Conservation (phyloP, 768 basidiomycete species). For the Termitomyces titanicus region DNA sequence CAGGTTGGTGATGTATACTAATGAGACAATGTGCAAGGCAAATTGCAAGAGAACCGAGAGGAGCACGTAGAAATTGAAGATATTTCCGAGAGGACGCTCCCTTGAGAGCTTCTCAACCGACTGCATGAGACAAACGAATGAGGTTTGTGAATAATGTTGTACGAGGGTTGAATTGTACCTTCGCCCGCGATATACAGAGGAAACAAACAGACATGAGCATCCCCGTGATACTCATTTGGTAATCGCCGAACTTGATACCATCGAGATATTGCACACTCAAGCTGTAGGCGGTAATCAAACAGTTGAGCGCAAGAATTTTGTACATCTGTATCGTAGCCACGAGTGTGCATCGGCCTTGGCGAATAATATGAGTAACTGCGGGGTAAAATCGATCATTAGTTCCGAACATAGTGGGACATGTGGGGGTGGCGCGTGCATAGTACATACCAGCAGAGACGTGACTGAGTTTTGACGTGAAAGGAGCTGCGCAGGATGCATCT, state of each 20-base stretch:
- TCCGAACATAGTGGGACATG: not conserved
- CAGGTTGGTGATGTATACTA: slow-evolving; percentile 92
- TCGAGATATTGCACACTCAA: slow-evolving; percentile 96
- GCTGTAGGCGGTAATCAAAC: slow-evolving; percentile 98
- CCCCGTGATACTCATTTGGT: slow-evolving; percentile 95
- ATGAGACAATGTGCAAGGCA: slow-evolving; percentile 83
- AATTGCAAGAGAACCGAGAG: slow-evolving; percentile 92
- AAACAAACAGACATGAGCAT: slow-evolving; percentile 99
- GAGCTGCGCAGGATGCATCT: slow-evolving; percentile 98
- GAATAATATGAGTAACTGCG: slow-evolving; percentile 42
- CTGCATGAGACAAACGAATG: slow-evolving; percentile 36
- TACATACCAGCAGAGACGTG: slow-evolving; percentile 92
- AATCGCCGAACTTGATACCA: slow-evolving; percentile 99
- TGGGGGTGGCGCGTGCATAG: slow-evolving; percentile 37
- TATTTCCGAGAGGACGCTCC: slow-evolving; percentile 91
- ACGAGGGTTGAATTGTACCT: slow-evolving; percentile 48
- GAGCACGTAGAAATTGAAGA: slow-evolving; percentile 95
- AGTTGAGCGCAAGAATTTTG: slow-evolving; percentile 97
- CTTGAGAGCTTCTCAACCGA: slow-evolving; percentile 95
- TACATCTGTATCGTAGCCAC: slow-evolving; percentile 99
- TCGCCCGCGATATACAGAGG: slow-evolving; percentile 95
- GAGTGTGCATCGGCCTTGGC: slow-evolving; percentile 97
- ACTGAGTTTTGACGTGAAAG: slow-evolving; percentile 97
- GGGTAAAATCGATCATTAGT: slow-evolving; percentile 52
- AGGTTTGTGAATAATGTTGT: not conserved